Base-by-base conservation (phyloP, 495 filamentous ascomycete species). In the Pyrenula aspistea region DNA sequence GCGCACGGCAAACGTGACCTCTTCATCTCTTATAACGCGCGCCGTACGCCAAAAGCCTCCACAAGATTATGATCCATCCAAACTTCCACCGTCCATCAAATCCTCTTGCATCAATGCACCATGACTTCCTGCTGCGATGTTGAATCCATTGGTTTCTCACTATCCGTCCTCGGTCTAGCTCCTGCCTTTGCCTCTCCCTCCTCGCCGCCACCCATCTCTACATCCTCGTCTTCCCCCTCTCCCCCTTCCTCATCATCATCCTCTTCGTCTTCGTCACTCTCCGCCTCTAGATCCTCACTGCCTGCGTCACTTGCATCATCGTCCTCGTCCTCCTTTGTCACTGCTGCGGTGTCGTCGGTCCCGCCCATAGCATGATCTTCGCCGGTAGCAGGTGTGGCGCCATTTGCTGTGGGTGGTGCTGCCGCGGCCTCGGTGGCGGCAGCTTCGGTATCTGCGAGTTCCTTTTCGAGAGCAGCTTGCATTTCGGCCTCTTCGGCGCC, bases 231-330 rank as follows among this genome's bases (percentile, higher is more conserved):
- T 21, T 60, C 76, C 66, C 50, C 50, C 8, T 20, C 50, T 52
- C 19, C 50, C 22, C 20, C 50, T 56, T 76, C 73, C 12, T 65
- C 79, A 57, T 89, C 89, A 24, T 83, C 87, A 49, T 84, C 88
- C 20, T 83, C 88, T 23, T 88, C 80, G 12, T 88, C 88, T 54
- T 95, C 89, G 55, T 95, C 92, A 61, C 85, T 93, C 70, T 97
- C 94, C 49, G 85, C 87, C 69, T 95, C 93, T n/a, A 98, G 83
- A 67, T 98, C 93, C 65, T 96, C 93, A 62, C 87, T 92, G 56
- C 88, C 92, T 49, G 88, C 91, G 48, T 96, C 91, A 15, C 87
- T 89, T 25, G 75, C 77, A n/a, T 84, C 80, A 55, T 89, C 83
- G 23, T 89, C 86, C 42, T 89, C 88, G 23, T 73, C 71, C 31